Evolutionary conservation across 164 flowering plant species (phyloP).

Genomic region (Tinospora cordifolia): DNA sequence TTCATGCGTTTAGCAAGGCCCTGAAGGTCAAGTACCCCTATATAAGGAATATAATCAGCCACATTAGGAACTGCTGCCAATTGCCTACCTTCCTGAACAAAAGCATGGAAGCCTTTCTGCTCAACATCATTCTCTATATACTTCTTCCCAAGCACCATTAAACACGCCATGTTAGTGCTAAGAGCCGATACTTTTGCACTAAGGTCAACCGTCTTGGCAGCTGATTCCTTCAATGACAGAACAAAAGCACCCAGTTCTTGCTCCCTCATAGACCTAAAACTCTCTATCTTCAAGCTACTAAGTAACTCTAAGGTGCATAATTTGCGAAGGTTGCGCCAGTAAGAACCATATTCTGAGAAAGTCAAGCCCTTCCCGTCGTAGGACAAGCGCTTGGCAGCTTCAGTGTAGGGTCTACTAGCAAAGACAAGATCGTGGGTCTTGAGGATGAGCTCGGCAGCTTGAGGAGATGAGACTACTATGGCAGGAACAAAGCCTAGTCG

Average conservation of each 20-base stretch:
- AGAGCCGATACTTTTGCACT: slow-evolving; percentile 21
- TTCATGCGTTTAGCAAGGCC: slow-evolving; percentile 34
- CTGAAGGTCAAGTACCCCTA: slow-evolving; percentile 26
- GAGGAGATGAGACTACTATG: slow-evolving; percentile 18
- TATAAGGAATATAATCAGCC: slow-evolving; percentile 34
- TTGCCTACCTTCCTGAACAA: slow-evolving; percentile 36
- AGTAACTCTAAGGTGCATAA: slow-evolving; percentile 31
- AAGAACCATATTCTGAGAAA: slow-evolving; percentile 26
- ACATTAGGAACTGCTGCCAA: slow-evolving; percentile 31
- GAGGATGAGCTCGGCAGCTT: slow-evolving; percentile 18
- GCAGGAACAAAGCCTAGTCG: slow-evolving; percentile 18
- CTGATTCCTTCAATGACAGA: slow-evolving; percentile 13
- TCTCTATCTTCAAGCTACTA: slow-evolving; percentile 21
- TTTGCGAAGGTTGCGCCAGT: slow-evolving; percentile 34
- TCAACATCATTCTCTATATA: slow-evolving; percentile 29
- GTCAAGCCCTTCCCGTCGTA: slow-evolving; percentile 19
- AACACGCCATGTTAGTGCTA: slow-evolving; percentile 23
- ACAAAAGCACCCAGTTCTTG: slow-evolving; percentile 25
- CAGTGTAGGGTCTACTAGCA: slow-evolving; percentile 16
- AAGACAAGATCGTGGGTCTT: slow-evolving; percentile 21
- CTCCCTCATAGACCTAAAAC: slow-evolving; percentile 27
- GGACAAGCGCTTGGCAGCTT: slow-evolving; percentile 23
- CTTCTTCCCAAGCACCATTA: slow-evolving; percentile 51
- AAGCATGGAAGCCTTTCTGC: slow-evolving; percentile 37
- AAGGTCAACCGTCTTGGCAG: slow-evolving; percentile 18